Conservation (phyloP, 2,329 filamentous ascomycete species). For the Lachnellula hyalina region DNA sequence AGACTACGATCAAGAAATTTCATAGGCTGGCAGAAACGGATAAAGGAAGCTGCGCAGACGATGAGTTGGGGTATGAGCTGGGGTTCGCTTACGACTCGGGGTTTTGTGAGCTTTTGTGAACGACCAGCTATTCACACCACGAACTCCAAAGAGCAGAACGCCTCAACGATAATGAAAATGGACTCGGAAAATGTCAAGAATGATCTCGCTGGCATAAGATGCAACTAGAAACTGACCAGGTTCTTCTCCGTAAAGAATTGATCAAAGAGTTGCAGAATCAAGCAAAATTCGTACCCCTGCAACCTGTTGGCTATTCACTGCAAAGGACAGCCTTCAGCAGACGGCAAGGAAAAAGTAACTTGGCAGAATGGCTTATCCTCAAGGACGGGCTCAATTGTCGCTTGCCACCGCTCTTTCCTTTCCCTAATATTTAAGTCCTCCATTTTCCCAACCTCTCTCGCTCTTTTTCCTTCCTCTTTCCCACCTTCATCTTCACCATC, state of each 20-base stretch:
- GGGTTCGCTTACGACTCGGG: conserved; percentile 4
- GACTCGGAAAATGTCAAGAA: neutral
- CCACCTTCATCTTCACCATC: neutral
- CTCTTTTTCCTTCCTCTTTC: neutral
- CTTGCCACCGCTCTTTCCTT: neutral
- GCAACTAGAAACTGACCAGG: neutral
- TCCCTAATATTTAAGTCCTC: neutral
- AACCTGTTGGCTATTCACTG: neutral
- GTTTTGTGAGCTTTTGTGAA: conserved; percentile 7
- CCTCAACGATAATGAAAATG: neutral
- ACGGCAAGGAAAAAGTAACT: neutral
- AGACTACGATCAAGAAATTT: neutral
- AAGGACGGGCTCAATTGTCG: neutral
- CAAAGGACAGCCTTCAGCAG: neutral
- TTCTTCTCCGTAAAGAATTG: neutral
- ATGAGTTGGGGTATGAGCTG: neutral
- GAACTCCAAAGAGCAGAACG: neutral
- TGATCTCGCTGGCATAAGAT: neutral
- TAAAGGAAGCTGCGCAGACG: neutral
- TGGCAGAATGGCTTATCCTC: neutral
- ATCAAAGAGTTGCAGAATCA: neutral
- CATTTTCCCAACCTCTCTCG: neutral
- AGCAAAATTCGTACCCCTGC: neutral
- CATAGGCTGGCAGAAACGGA: neutral
- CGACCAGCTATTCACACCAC: neutral